Conservation (phyloP, 768 basidiomycete species). For the Termitomyces sp. region DNA sequence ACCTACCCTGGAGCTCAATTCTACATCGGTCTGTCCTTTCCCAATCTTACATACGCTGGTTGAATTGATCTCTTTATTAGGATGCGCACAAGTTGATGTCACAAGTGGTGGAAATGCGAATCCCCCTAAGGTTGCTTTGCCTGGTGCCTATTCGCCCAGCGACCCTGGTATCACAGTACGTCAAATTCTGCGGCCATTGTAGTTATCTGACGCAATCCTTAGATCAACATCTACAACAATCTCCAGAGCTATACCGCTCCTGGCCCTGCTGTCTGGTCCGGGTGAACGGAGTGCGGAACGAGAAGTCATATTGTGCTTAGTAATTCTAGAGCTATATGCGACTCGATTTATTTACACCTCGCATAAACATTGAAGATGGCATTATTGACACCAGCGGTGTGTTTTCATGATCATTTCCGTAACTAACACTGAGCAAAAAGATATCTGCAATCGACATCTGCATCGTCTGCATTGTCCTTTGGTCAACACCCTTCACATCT, state of each 20-base stretch:
- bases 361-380: neutral
- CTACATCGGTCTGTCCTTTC: constrained; percentile 31
- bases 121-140: constrained; percentile 43
- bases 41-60: neutral
- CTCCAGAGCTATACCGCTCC: constrained; percentile 44
- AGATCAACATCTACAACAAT: constrained; percentile 53
- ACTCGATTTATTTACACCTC: neutral
- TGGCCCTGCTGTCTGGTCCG: constrained; percentile 33
- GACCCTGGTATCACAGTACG: constrained; percentile 48
- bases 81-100: constrained; percentile 46
- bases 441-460: neutral
- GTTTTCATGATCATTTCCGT: too few relatives aligned
- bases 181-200: neutral
- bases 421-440: neutral
- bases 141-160: constrained; percentile 37
- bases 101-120: constrained; percentile 37
- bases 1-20: constrained; percentile 46
- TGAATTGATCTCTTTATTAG: constrained; percentile 12
- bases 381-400: too few relatives aligned
- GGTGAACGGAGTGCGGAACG: constrained; percentile 17
- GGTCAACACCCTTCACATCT: neutral
- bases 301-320: neutral
- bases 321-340: neutral
- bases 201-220: neutral
- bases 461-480: neutral